A percentile compares a stretch with the other conserved stretches of the same genome.
phyloP scores from a whole-genome alignment of 768 basidiomycete species.

The Paxillus rubicundulus region DNA sequence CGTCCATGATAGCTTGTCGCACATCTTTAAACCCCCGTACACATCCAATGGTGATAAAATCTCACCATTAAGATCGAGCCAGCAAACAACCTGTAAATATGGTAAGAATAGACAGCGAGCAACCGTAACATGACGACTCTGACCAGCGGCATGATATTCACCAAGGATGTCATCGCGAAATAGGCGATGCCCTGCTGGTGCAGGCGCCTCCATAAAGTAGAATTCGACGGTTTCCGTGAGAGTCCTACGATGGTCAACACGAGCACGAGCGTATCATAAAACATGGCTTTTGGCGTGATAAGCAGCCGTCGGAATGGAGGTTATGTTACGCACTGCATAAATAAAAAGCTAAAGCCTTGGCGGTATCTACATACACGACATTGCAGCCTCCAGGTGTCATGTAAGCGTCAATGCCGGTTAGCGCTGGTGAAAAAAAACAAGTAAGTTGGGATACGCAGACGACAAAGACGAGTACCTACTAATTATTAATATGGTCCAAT shows the following conservation, averaged over 20 bases:
- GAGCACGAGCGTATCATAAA: conserved; percentile 21
- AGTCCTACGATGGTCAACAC: conserved; percentile 14
- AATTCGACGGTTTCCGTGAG: conserved; percentile 9
- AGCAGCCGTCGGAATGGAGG: background rate
- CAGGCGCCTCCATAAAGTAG: conserved; percentile 12
- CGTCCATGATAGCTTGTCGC: background rate
- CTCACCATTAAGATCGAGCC: conserved; percentile 4
- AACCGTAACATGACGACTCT: too few relatives aligned
- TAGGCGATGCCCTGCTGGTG: conserved; percentile 18
- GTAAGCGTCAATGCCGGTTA: conserved; percentile 6
- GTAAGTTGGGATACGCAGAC: background rate
- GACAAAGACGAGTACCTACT: conserved; percentile 2
- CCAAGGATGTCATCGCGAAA: conserved; percentile 16
- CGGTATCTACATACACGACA: background rate
- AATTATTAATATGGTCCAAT: conserved; percentile 21
- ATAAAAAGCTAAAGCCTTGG: conserved; percentile 1
- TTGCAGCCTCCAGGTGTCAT: conserved; percentile 2
- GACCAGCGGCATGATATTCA: conserved; percentile 8
- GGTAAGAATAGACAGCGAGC: background rate
- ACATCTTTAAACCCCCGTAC: too few relatives aligned
- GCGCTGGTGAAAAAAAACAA: conserved; percentile 11
- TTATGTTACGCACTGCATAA: conserved; percentile 15
- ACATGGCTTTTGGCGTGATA: conserved; percentile 14
- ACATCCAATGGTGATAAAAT: too few relatives aligned
- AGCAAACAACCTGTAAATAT: background rate